Evolutionary conservation across 2,329 filamentous ascomycete species (phyloP), one percentile per base, ranked within the genome.

Genomic region (Coniochaeta sp.): DNA sequence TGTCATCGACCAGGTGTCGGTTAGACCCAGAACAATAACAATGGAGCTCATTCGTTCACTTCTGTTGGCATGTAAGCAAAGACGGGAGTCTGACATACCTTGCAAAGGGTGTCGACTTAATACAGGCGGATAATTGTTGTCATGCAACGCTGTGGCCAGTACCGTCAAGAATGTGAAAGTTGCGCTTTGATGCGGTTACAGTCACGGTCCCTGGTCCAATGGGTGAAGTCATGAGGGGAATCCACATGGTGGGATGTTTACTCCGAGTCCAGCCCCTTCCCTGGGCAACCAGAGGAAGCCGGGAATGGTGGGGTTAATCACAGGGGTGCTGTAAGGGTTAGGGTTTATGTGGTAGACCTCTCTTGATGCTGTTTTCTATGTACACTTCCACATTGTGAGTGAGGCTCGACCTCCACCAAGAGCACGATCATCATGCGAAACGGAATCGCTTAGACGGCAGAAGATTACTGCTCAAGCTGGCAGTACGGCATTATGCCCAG

Each of bases 171-270:
- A 52, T 52, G 47, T 28, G 7, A n/a, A 14, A 12, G 47, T 52
- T 31, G 24, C 47, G 47, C 3, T n/a, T n/a, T 28, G n/a, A n/a
- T n/a, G 24, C 14, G 47, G 31, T 31, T 28, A 24, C 16, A 24
- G 47, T 52, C 31, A n/a, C n/a, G n/a, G n/a, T n/a, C n/a, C n/a
- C n/a, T n/a, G n/a, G 47, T 52, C 47, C 47, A 52, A 52, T 52
- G 22, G 26, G 38, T 40, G 11, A 40, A 40, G 38, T 40, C 38
- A 40, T 31, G 11, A n/a, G n/a, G n/a, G n/a, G 22, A 52, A 12
- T 47, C 47, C 47, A 17, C 47, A 31, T 31, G 26, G 47, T 50
- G 47, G 47, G 47, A 52, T 50, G 44, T 50, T 50, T 50, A 50
- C 44, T 50, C 44, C 19, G 12, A 17, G 19, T 28, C 22, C 22